Evolutionary conservation across 2,329 filamentous ascomycete species (phyloP).

Genomic region (Oidium heveae): DNA sequence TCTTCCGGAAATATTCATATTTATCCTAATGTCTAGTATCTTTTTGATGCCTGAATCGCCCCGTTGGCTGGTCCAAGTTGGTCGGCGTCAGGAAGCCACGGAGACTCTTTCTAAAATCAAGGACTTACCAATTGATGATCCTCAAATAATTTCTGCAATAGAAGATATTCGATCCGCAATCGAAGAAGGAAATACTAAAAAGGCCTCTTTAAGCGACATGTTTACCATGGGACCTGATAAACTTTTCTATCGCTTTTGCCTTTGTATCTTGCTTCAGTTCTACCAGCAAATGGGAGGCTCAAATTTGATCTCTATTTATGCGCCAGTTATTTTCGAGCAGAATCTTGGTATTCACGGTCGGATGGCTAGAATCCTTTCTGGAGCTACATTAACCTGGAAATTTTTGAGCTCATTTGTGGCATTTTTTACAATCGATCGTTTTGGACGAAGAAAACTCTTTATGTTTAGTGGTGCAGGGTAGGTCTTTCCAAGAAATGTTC

Average conservation of each 20-base stretch:
- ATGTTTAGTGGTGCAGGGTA: conserved; percentile 24
- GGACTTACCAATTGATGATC: conserved; percentile 29
- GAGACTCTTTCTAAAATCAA: conserved; percentile 30
- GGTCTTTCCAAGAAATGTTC: neutral
- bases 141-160: conserved; percentile 36
- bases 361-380: conserved; percentile 24
- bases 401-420: conserved; percentile 20
- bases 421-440: conserved; percentile 37
- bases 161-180: conserved; percentile 26
- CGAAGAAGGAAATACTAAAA: conserved; percentile 16
- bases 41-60: conserved; percentile 17
- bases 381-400: conserved; percentile 26
- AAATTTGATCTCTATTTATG: conserved; percentile 52
- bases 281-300: conserved; percentile 52
- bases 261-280: conserved; percentile 42
- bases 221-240: conserved; percentile 38
- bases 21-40: conserved; percentile 17
- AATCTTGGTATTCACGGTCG: conserved; percentile 15
- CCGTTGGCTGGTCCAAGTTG: conserved; percentile 24
- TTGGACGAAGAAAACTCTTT: conserved; percentile 32
- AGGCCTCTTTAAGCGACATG: conserved; percentile 46
- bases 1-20: conserved; percentile 38
- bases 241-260: conserved; percentile 42
- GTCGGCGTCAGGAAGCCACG: conserved; percentile 30
- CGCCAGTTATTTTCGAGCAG: conserved; percentile 39